phyloP scores from a whole-genome alignment of 2,329 filamentous ascomycete species.

The Thielaviopsis musarum region DNA sequence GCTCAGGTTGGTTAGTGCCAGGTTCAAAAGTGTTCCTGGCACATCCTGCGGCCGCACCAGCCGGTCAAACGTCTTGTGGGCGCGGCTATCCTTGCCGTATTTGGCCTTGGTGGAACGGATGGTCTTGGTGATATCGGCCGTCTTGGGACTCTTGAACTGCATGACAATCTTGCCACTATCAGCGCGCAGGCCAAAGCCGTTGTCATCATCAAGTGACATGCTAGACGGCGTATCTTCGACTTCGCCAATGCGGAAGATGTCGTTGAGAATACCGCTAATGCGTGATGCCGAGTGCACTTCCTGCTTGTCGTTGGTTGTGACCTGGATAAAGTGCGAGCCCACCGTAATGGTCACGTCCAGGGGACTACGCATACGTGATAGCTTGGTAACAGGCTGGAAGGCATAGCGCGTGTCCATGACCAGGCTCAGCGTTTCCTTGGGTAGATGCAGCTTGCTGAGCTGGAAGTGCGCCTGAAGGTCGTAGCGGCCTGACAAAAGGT shows the following conservation, averaged over 20 bases:
- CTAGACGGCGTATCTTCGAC: constrained; percentile 50
- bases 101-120: constrained; percentile 47
- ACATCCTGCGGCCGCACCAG: constrained; percentile 54
- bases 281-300: constrained; percentile 47
- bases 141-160: constrained; percentile 53
- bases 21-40: constrained; percentile 49
- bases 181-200: constrained; percentile 48
- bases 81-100: constrained; percentile 43
- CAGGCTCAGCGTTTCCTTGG: constrained; percentile 53
- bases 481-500: constrained; percentile 46
- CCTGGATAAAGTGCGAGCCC: constrained; percentile 51
- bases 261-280: constrained; percentile 48
- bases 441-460: constrained; percentile 46
- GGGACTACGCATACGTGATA: constrained; percentile 54
- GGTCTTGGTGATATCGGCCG: constrained; percentile 44
- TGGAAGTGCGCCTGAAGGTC: constrained; percentile 52
- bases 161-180: constrained; percentile 56
- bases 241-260: constrained; percentile 51
- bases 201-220: constrained; percentile 48
- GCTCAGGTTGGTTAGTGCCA: constrained; percentile 49
- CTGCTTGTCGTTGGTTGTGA: constrained; percentile 52
- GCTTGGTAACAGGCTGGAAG: constrained; percentile 45
- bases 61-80: constrained; percentile 44
- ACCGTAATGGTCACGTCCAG: constrained; percentile 54
- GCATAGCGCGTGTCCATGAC: constrained; percentile 49